phyloP scores from a whole-genome alignment of 75 land plant genomes.

The Picea sitchensis region DNA sequence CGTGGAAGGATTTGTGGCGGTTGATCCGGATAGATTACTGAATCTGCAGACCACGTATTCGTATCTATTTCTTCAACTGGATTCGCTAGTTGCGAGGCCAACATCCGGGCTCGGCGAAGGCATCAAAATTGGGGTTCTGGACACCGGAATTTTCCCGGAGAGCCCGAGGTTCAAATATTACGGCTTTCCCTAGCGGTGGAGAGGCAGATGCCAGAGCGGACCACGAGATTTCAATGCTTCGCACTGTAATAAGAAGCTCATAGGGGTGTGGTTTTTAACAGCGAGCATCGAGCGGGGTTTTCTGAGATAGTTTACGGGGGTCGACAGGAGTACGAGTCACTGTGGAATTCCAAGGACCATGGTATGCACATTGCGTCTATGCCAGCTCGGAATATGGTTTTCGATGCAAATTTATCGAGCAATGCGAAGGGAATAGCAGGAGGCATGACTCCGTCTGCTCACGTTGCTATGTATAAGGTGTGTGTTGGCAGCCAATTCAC shows the following conservation, averaged over 20 bases:
- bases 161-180: conserved; percentile 45
- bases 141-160: conserved; percentile 42
- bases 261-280: too few relatives aligned
- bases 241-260: too few relatives aligned
- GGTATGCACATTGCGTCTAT: conserved; percentile 61
- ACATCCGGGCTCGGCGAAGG: conserved; percentile 32
- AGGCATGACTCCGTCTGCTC: too few relatives aligned
- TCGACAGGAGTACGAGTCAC: conserved; percentile 6
- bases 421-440: too few relatives aligned
- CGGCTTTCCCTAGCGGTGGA: conserved; percentile 39
- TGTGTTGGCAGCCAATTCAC: too few relatives aligned
- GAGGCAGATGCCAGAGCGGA: conserved; percentile 38
- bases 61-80: conserved; percentile 48
- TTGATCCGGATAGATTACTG: conserved; percentile 23
- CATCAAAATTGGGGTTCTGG: conserved; percentile 45
- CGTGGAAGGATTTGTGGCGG: conserved; percentile 32
- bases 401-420: too few relatives aligned
- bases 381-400: too few relatives aligned
- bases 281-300: conserved; percentile 15
- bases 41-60: conserved; percentile 48
- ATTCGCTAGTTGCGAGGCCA: conserved; percentile 16
- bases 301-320: not conserved
- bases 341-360: conserved; percentile 35
- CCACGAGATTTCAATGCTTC: conserved; percentile 31
- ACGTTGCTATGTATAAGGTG: too few relatives aligned